phyloP scores from a whole-genome alignment of 176 grass and related monocot species.

The Zoysia pacifica region DNA sequence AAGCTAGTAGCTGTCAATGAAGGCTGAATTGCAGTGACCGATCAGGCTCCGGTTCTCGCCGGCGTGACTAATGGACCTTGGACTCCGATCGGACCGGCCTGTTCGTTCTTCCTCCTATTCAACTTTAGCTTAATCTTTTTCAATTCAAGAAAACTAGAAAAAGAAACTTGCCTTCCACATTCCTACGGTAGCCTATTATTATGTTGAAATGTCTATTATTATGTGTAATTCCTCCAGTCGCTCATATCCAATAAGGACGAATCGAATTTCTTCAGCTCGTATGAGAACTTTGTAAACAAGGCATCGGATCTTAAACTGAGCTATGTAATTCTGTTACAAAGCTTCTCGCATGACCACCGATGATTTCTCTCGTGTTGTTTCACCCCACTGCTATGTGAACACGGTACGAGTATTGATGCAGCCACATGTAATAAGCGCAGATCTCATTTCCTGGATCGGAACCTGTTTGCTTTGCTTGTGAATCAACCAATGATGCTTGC shows the following conservation, averaged over 20 bases:
- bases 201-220: conserved; percentile 60
- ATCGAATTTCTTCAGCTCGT: conserved; percentile 36
- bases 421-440: neutral
- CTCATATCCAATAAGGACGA: conserved; percentile 60
- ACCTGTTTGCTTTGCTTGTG: neutral
- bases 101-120: conserved; percentile 39
- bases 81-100: conserved; percentile 25
- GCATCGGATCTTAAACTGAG: conserved; percentile 18
- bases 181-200: conserved; percentile 31
- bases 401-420: too few relatives aligned
- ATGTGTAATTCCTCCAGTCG: conserved; percentile 55
- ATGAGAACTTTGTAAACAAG: conserved; percentile 50
- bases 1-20: conserved; percentile 38
- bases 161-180: neutral
- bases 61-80: conserved; percentile 38
- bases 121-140: neutral
- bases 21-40: conserved; percentile 40
- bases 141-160: neutral
- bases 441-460: neutral
- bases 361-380: neutral
- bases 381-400: neutral
- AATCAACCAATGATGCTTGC: neutral
- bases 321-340: conserved; percentile 16
- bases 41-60: conserved; percentile 28
- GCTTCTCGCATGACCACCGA: neutral